These are phyloP conservation scores for Dunaliella sp. DNA, from an alignment of 139 green algal genomes.

Conservation along the genomic window DNA sequence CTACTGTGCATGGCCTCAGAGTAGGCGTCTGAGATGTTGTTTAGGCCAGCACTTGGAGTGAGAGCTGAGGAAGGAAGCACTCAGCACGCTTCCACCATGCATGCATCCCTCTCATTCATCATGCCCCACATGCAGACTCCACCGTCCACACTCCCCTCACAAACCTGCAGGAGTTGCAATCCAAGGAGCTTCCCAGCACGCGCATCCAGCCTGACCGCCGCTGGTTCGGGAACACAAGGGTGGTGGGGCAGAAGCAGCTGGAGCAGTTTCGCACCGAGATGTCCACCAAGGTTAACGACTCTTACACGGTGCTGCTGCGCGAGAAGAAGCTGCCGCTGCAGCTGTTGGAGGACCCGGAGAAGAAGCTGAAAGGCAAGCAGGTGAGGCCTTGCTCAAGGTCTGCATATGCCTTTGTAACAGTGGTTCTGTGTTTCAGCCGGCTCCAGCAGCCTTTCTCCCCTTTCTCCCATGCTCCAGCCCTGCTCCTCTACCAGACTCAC, in stretches of 20 bases:
- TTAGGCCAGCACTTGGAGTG: no score
- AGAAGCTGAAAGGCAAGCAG: conserved; percentile 42
- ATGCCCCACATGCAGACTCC: no score
- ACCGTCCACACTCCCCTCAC: neutral
- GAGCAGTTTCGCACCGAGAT: conserved; percentile 95
- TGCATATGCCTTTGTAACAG: no score
- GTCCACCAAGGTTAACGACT: conserved; percentile 83
- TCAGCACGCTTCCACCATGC: no score
- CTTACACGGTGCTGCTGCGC: conserved; percentile 91
- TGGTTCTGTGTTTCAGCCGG: no score
- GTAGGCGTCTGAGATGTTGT: neutral
- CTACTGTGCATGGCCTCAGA: no score
- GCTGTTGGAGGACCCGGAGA: conserved; percentile 87
- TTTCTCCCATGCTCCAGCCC: no score
- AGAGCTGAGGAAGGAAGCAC: no score
- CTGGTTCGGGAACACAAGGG: conserved; percentile 97
- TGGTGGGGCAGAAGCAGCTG: conserved; percentile 96
- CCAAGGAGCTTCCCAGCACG: conserved; percentile 90
- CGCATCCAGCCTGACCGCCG: conserved; percentile 95
- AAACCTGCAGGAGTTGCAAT: conserved; percentile 81
- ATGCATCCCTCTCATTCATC: neutral
- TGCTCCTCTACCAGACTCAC: no score
- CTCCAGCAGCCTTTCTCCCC: no score
- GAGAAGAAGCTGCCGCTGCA: conserved; percentile 95
- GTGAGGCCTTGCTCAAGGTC: no score